A percentile compares a stretch with the other conserved stretches of the same genome.
Evolutionary conservation across 225 moss, liverwort and hornwort genomes (phyloP).

Genomic region (Thuidium tamariscinum): DNA sequence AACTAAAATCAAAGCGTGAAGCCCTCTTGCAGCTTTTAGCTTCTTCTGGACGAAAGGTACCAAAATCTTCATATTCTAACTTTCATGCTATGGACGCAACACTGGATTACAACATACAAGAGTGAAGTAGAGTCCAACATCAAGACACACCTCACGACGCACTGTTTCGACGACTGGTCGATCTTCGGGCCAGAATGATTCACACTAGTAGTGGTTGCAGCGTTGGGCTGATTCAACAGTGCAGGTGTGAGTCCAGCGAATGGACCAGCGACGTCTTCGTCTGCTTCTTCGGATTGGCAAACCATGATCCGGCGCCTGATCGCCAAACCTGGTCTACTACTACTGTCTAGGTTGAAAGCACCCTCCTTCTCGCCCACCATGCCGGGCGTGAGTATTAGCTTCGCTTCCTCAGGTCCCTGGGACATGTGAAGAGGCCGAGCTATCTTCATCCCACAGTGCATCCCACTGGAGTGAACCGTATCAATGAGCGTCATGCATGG

Average conservation of each 20-base stretch:
- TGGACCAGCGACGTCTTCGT: background rate
- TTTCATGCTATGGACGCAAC: background rate
- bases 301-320: conserved; percentile 26
- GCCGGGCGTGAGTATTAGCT: background rate
- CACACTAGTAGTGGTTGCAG: background rate
- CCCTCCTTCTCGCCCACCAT: background rate
- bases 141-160: conserved; percentile 3
- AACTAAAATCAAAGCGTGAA: background rate
- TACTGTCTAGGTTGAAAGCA: background rate
- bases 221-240: background rate
- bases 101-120: background rate
- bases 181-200: background rate
- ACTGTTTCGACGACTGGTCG: background rate
- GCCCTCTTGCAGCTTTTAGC: background rate
- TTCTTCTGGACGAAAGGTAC: background rate
- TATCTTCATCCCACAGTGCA: conserved; percentile 8
- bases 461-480: conserved; percentile 1
- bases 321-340: conserved; percentile 13
- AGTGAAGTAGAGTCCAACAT: background rate
- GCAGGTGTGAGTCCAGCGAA: background rate
- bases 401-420: background rate
- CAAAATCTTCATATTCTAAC: background rate
- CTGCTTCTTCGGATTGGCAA: background rate
- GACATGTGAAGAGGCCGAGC: background rate
- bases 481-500: conserved; percentile 10